phyloP scores from a whole-genome alignment of 768 basidiomycete species.

The Trametes cubensis region DNA sequence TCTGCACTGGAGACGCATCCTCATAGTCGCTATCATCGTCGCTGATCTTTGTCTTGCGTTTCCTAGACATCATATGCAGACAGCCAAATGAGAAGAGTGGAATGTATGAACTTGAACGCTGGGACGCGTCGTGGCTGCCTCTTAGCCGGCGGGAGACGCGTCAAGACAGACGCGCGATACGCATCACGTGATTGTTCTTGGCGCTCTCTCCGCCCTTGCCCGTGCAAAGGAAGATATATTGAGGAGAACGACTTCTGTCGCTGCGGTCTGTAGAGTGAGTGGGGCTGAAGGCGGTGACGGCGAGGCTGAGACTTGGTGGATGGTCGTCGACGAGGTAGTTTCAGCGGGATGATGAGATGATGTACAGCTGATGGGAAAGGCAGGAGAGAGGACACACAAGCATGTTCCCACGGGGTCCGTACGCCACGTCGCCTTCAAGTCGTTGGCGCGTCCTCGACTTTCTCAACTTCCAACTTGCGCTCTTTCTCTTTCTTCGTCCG shows the following conservation, averaged over 20 bases:
- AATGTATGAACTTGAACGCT: neutral
- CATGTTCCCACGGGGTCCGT: conserved; percentile 34
- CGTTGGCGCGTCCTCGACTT: conserved; percentile 18
- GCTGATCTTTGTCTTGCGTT: conserved; percentile 22
- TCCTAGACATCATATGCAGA: conserved; percentile 32
- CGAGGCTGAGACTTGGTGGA: conserved; percentile 8
- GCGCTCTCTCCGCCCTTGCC: neutral
- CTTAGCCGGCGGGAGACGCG: neutral
- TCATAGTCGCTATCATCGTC: conserved; percentile 25
- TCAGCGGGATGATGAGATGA: conserved; percentile 23
- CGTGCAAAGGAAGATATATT: neutral
- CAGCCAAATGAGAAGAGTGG: neutral
- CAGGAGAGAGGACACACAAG: conserved; percentile 5
- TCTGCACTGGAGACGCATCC: conserved; percentile 25
- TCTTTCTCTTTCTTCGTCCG: conserved; percentile 27
- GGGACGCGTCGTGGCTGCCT: conserved; percentile 1
- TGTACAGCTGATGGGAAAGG: conserved; percentile 21
- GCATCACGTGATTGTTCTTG: conserved; percentile 5
- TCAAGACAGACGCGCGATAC: conserved; percentile 2
- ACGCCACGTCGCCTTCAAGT: conserved; percentile 34
- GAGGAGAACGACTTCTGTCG: neutral
- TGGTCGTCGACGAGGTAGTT: conserved; percentile 9
- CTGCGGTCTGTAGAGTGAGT: neutral
- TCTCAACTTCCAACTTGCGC: conserved; percentile 25
- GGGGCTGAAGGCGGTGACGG: conserved; percentile 4